A percentile compares a stretch with the other conserved stretches of the same genome.
Conservation (phyloP, 352 stramenopile species). For the Hyaloperonospora arabidopsidis region DNA sequence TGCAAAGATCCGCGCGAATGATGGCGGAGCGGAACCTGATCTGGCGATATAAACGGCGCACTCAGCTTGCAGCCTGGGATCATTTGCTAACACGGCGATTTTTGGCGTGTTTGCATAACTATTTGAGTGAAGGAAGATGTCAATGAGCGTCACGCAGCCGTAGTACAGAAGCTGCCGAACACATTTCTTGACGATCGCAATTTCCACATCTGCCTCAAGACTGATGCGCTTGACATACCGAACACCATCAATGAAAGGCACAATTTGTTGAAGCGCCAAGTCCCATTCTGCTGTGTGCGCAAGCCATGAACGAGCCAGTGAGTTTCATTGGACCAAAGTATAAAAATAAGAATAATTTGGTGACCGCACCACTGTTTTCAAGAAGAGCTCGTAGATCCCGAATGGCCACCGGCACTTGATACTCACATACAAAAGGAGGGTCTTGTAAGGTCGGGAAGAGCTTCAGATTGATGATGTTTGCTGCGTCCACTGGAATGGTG, state of each 20-base stretch:
- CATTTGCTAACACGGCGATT: conserved; percentile 50
- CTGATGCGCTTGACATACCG: conserved; percentile 87
- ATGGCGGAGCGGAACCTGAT: conserved; percentile 40
- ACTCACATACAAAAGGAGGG: conserved; percentile 63
- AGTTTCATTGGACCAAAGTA: neutral
- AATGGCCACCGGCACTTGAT: conserved; percentile 79
- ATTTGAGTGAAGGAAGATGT: conserved; percentile 89
- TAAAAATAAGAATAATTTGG: neutral
- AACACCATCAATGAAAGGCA: conserved; percentile 87
- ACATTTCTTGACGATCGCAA: conserved; percentile 85
- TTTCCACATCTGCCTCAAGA: conserved; percentile 81
- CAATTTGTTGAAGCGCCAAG: conserved; percentile 80
- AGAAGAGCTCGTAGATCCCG: conserved; percentile 60
- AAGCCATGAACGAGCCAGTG: conserved; percentile 6
- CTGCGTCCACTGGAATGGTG: conserved; percentile 72
- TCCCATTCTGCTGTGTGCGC: conserved; percentile 68
- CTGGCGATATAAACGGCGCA: conserved; percentile 80
- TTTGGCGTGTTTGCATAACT: conserved; percentile 74
- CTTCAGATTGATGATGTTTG: conserved; percentile 86
- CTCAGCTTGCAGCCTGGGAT: conserved; percentile 59
- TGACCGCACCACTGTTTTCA: conserved; percentile 59
- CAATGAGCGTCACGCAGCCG: conserved; percentile 82
- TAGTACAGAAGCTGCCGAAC: conserved; percentile 85
- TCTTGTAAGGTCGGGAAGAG: conserved; percentile 72
- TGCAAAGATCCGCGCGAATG: conserved; percentile 76